Percentiles rank a stretch among this genome's conserved stretches.
Conservation (phyloP, 1,284 basidiomycete species). For the Cryptococcus wingfieldii region DNA sequence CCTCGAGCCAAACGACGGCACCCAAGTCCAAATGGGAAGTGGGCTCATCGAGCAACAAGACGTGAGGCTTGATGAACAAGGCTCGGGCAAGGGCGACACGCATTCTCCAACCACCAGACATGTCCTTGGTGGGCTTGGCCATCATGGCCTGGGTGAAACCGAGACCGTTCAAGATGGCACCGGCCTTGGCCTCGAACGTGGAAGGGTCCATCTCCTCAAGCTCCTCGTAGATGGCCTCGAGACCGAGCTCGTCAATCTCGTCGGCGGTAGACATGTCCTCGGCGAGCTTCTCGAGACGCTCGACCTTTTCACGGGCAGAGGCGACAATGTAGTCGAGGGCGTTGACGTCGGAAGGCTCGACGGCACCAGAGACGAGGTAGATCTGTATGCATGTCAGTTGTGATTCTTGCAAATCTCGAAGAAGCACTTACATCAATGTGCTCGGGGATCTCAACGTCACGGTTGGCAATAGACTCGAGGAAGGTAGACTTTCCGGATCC, state of each 20-base stretch:
- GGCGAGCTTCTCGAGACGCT: slow-evolving; percentile 88
- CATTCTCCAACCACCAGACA: slow-evolving; percentile 99
- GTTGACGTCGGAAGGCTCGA: slow-evolving; percentile 92
- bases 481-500: slow-evolving; percentile 82
- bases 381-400: slow-evolving; percentile 50
- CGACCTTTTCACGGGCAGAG: slow-evolving; percentile 90
- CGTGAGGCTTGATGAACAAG: slow-evolving; percentile 92
- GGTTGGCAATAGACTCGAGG: slow-evolving; percentile 66
- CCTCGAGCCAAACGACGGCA: slow-evolving; percentile 98
- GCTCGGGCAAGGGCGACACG: slow-evolving; percentile 94
- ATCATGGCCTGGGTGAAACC: slow-evolving; percentile 91
- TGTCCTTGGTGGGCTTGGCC: slow-evolving; percentile 94
- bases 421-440: slow-evolving; percentile 69
- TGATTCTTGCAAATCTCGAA: no score
- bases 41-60: slow-evolving; percentile 81
- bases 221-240: slow-evolving; percentile 90
- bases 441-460: slow-evolving; percentile 88
- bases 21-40: slow-evolving; percentile 73
- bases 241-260: slow-evolving; percentile 77
- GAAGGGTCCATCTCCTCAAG: slow-evolving; percentile 93
- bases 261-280: slow-evolving; percentile 90
- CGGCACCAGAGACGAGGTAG: slow-evolving; percentile 93
- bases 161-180: slow-evolving; percentile 92
- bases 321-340: slow-evolving; percentile 94
- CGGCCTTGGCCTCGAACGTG: slow-evolving; percentile 95